Evolutionary conservation across 176 grass and related monocot species (phyloP).

Genomic region (Musa acuminata): DNA sequence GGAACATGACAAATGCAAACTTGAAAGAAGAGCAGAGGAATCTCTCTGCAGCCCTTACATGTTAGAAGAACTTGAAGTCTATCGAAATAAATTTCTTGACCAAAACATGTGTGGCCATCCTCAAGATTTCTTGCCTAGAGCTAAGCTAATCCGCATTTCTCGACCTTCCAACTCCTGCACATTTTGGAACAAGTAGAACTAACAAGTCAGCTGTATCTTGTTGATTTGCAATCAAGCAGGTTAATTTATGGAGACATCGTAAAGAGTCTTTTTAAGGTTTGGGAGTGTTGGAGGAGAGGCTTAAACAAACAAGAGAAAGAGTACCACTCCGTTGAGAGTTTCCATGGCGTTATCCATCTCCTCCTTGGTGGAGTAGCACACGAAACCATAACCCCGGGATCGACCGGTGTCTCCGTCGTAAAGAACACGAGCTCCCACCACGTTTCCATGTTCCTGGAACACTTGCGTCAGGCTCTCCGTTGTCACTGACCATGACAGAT

Average conservation of each 20-base stretch:
- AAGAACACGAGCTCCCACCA: conserved; percentile 67
- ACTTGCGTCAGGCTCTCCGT: conserved; percentile 47
- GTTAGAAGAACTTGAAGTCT: too few relatives aligned
- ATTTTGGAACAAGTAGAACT: neutral
- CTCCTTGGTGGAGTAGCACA: conserved; percentile 74
- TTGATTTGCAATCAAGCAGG: neutral
- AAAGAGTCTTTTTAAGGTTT: too few relatives aligned
- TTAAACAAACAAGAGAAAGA: neutral
- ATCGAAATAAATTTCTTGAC: too few relatives aligned
- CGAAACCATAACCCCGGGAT: conserved; percentile 74
- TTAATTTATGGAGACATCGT: neutral
- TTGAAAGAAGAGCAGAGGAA: neutral
- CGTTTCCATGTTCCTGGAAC: conserved; percentile 55
- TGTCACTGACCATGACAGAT: conserved; percentile 77
- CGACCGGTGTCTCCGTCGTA: conserved; percentile 73
- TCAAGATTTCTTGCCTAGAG: conserved; percentile 48
- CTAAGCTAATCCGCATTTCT: conserved; percentile 57
- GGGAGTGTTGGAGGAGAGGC: too few relatives aligned
- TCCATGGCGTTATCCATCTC: conserved; percentile 79
- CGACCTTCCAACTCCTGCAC: conserved; percentile 76
- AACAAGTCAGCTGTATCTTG: neutral
- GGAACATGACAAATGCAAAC: neutral
- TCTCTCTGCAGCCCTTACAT: neutral
- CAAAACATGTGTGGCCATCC: neutral
- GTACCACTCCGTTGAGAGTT: conserved; percentile 60